Percentiles rank a stretch among this genome's conserved stretches.
These are phyloP conservation scores for Jaapia argillacea DNA, from an alignment of 768 basidiomycete genomes.

Conservation along the genomic window DNA sequence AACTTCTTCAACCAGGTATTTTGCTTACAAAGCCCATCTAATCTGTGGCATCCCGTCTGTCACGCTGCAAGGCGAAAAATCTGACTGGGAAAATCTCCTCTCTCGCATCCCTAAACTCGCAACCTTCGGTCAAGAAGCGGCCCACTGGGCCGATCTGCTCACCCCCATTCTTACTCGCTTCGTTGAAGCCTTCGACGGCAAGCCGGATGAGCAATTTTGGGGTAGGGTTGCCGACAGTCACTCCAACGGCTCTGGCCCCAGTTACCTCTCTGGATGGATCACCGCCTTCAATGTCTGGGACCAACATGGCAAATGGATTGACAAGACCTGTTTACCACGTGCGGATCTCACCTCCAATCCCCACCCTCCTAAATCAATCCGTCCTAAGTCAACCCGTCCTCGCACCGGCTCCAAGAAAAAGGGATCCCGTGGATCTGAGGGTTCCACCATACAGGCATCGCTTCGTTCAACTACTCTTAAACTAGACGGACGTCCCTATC, in stretches of 20 bases:
- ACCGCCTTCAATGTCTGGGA: constrained; percentile 10
- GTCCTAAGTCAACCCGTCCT: no score
- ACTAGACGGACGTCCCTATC: no score
- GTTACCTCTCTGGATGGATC: constrained; percentile 8
- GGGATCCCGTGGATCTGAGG: no score
- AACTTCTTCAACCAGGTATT: no score
- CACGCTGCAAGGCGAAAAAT: constrained; percentile 14
- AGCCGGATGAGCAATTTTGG: constrained; percentile 10
- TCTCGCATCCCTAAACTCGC: constrained; percentile 11
- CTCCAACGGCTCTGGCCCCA: constrained; percentile 1
- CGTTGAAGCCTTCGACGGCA: constrained; percentile 17
- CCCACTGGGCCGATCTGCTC: constrained; percentile 17
- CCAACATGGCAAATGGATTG: no score
- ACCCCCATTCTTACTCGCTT: constrained; percentile 18
- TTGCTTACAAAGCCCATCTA: no score
- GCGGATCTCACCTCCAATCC: no score
- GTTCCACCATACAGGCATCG: no score
- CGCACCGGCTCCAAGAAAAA: no score
- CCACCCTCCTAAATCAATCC: no score
- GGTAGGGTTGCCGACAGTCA: constrained; percentile 2
- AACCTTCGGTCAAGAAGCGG: constrained; percentile 13
- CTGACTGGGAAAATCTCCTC: constrained; percentile 15
- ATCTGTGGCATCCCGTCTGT: constrained; percentile 17
- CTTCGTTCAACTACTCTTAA: no score
- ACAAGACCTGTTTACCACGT: no score